A percentile compares a stretch with the other conserved stretches of the same genome.
Conservation (phyloP, 495 filamentous ascomycete genomes). For the Hypoxylon subgilvum region DNA sequence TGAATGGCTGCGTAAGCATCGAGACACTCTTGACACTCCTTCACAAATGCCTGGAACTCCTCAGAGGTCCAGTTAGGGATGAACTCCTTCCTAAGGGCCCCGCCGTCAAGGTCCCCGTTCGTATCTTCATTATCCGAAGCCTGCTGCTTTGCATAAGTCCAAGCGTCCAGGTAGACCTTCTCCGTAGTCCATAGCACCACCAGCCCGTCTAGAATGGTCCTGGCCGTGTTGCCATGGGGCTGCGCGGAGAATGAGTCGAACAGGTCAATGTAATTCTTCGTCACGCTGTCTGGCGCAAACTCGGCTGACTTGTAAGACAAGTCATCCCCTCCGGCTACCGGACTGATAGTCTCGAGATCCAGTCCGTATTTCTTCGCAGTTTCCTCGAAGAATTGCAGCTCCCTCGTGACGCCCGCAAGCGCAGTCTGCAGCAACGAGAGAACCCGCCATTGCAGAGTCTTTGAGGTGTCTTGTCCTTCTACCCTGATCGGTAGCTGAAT, state of each 20-base stretch:
- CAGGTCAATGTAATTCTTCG: conserved; percentile 43
- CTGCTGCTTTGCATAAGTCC: conserved; percentile 58
- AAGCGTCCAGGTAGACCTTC: conserved; percentile 64
- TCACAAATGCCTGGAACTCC: conserved; percentile 66
- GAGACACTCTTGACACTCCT: conserved; percentile 51
- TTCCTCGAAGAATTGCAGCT: conserved; percentile 72
- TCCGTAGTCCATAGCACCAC: conserved; percentile 79
- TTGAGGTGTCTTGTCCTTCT: conserved; percentile 38
- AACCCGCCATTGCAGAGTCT: conserved; percentile 56
- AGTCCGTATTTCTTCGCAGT: conserved; percentile 67
- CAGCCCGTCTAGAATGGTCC: conserved; percentile 64
- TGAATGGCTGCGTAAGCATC: conserved; percentile 42
- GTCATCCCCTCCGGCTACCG: conserved; percentile 38
- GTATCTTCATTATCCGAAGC: conserved; percentile 18
- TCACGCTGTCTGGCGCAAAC: conserved; percentile 39
- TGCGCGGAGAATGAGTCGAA: conserved; percentile 41
- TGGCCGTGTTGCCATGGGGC: conserved; percentile 24
- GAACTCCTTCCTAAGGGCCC: conserved; percentile 65
- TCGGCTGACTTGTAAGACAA: conserved; percentile 19
- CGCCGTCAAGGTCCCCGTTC: conserved; percentile 61
- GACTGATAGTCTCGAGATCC: conserved; percentile 51
- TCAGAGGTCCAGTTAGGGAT: conserved; percentile 70
- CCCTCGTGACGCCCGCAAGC: conserved; percentile 68
- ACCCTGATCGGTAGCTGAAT: conserved; percentile 60
- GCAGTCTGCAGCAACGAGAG: conserved; percentile 66